Conservation (phyloP, 1,284 basidiomycete species). For the Pascua sp. region DNA sequence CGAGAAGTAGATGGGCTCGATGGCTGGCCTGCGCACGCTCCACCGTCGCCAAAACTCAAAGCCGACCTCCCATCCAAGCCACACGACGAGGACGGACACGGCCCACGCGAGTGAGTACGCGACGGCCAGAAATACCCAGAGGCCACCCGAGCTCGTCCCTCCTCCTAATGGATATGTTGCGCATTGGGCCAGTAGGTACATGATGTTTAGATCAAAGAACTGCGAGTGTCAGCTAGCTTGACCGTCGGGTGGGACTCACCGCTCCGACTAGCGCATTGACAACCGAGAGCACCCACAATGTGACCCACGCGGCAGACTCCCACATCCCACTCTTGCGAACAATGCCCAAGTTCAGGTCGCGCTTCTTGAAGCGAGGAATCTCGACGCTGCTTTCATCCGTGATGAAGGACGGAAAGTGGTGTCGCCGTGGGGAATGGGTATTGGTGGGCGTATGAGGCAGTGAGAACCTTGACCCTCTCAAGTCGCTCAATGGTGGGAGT, state of each 20-base stretch:
- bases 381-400: slow-evolving; percentile 25
- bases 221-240: slow-evolving; percentile 10
- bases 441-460: no score
- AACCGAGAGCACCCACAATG: slow-evolving; percentile 27
- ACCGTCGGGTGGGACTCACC: slow-evolving; percentile 16
- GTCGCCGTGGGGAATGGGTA: neutral
- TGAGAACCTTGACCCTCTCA: no score
- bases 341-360: slow-evolving; percentile 36
- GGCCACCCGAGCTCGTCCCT: slow-evolving; percentile 7
- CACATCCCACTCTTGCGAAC: slow-evolving; percentile 17
- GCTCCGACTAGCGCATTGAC: slow-evolving; percentile 23
- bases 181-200: slow-evolving; percentile 37
- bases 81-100: slow-evolving; percentile 69
- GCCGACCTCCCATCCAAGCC: slow-evolving; percentile 70
- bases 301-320: slow-evolving; percentile 24
- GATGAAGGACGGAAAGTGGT: slow-evolving; percentile 1
- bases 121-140: slow-evolving; percentile 33
- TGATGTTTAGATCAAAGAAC: slow-evolving; percentile 42
- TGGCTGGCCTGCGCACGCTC: slow-evolving; percentile 76
- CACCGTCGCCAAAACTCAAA: slow-evolving; percentile 75
- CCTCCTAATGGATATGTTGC: slow-evolving; percentile 21
- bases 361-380: slow-evolving; percentile 43
- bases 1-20: slow-evolving; percentile 76
- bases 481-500: no score
- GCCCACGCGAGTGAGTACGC: slow-evolving; percentile 64